Percentiles rank a stretch among this genome's conserved stretches.
Conservation (phyloP, 1,284 basidiomycete species). For the Irpex sp. region DNA sequence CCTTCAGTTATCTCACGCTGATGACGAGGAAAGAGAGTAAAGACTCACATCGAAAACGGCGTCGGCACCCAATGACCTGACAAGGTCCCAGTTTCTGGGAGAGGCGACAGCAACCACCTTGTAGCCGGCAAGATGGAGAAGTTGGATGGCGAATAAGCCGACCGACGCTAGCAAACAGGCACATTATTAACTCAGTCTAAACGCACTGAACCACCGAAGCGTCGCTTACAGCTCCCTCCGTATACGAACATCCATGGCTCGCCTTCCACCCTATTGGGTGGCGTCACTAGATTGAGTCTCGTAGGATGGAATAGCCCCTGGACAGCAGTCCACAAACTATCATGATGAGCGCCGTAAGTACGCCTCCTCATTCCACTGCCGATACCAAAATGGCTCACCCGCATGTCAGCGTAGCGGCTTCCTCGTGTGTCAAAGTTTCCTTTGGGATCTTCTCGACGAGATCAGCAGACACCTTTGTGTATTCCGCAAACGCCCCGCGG, state of each 20-base stretch:
- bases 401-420: constrained; percentile 38
- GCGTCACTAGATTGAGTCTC: constrained; percentile 22
- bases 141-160: constrained; percentile 42
- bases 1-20: background rate
- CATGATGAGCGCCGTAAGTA: background rate
- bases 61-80: constrained; percentile 39
- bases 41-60: constrained; percentile 31
- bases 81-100: constrained; percentile 33
- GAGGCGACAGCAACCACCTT: constrained; percentile 38
- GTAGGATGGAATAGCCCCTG: constrained; percentile 30
- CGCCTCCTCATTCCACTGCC: background rate
- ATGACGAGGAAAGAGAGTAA: background rate
- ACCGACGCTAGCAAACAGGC: constrained; percentile 23
- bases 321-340: constrained; percentile 30
- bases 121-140: constrained; percentile 39
- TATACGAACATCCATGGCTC: constrained; percentile 27
- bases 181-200: background rate
- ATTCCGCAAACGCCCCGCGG: constrained; percentile 37
- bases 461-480: constrained; percentile 29
- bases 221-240: constrained; percentile 31
- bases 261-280: constrained; percentile 13
- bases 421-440: constrained; percentile 24
- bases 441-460: constrained; percentile 30
- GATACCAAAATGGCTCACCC: constrained; percentile 21
- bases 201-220: constrained; percentile 11